A percentile compares a stretch with the other conserved stretches of the same genome.
These are phyloP conservation scores for Cladosporium austrohemisphaericum DNA, from an alignment of 2,329 filamentous ascomycete species.

Conservation along the genomic window DNA sequence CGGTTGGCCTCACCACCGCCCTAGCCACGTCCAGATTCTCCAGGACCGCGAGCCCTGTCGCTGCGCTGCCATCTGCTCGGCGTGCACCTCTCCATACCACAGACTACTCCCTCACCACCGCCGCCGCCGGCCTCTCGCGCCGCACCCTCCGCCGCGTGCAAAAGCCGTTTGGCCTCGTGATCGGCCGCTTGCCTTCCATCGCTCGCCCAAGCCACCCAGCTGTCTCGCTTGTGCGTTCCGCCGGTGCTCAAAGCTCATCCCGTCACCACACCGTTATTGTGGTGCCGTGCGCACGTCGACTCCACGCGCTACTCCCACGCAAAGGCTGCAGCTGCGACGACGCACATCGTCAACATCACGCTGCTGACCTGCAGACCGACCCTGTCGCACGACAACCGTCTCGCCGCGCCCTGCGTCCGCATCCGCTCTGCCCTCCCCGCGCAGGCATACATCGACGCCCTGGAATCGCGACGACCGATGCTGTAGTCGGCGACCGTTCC, in stretches of 20 bases:
- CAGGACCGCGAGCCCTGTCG: too few species aligned
- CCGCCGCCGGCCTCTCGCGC: background rate
- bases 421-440: conserved; percentile 15
- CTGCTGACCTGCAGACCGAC: background rate
- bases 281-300: conserved; percentile 9
- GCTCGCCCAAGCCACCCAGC: conserved; percentile 1
- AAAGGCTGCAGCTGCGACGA: conserved; percentile 14
- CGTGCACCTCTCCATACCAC: too few species aligned
- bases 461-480: conserved; percentile 21
- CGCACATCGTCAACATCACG: conserved; percentile 1
- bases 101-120: background rate
- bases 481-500: conserved; percentile 20
- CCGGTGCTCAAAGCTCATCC: conserved; percentile 6
- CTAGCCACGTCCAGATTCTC: too few species aligned
- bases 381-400: conserved; percentile 10
- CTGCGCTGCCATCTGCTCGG: too few species aligned
- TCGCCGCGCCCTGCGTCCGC: conserved; percentile 13
- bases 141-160: background rate
- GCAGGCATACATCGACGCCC: conserved; percentile 3
- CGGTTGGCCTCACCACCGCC: too few species aligned
- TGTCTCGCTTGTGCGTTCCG: conserved; percentile 12
- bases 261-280: conserved; percentile 9
- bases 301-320: conserved; percentile 13
- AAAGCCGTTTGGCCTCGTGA: conserved; percentile 8
- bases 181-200: conserved; percentile 2